phyloP scores from a whole-genome alignment of 2,329 filamentous ascomycete genomes.

The Pyrenochaeta sp. region DNA sequence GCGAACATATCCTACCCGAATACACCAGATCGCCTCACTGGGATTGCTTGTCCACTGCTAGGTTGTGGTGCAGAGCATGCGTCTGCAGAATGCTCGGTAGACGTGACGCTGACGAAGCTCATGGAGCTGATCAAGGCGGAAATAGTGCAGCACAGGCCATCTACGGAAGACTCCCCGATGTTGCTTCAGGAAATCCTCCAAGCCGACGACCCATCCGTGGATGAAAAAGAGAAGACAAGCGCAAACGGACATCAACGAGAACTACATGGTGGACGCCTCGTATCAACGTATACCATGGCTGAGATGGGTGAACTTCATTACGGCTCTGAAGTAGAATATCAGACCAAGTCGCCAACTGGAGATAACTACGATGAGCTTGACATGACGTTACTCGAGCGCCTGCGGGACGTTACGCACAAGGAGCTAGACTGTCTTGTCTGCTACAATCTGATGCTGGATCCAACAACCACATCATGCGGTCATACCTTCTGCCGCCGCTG shows the following conservation, averaged over 20 bases:
- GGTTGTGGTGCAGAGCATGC: constrained; percentile 77
- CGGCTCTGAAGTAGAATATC: constrained; percentile 64
- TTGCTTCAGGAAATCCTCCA: constrained; percentile 54
- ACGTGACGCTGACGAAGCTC: constrained; percentile 80
- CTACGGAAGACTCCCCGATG: constrained; percentile 45
- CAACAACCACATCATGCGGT: constrained; percentile 84
- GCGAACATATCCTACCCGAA: constrained; percentile 81
- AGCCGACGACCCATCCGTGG: constrained; percentile 43
- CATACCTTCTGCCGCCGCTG: constrained; percentile 90
- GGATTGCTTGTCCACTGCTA: constrained; percentile 76
- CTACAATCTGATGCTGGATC: constrained; percentile 81
- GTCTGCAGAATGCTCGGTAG: constrained; percentile 75
- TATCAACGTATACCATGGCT: constrained; percentile 73
- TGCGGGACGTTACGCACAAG: constrained; percentile 69
- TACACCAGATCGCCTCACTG: constrained; percentile 70
- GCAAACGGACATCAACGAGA: constrained; percentile 49
- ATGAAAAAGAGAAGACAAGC: constrained; percentile 48
- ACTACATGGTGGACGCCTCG: constrained; percentile 66
- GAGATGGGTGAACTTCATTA: constrained; percentile 67
- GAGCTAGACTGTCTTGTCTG: constrained; percentile 92
- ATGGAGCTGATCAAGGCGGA: constrained; percentile 62
- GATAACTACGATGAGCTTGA: constrained; percentile 57
- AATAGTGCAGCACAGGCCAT: constrained; percentile 54
- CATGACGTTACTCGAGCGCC: constrained; percentile 59
- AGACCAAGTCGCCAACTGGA: constrained; percentile 44